phyloP scores from a whole-genome alignment of 306 rosid genomes.

The Inga leiocalycina region DNA sequence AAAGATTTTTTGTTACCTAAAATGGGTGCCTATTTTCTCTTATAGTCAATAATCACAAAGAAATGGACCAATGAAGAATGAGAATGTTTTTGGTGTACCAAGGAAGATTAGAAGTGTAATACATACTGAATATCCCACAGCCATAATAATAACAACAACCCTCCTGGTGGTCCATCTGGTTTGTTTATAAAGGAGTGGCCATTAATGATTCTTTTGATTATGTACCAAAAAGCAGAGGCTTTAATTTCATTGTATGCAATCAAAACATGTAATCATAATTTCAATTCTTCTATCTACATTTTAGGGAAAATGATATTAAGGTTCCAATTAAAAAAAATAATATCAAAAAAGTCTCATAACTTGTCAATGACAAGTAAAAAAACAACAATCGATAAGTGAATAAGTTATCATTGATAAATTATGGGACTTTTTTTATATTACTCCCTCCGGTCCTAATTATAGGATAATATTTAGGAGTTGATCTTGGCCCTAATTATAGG shows the following conservation, averaged over 20 bases:
- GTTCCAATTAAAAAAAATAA: too few relatives aligned
- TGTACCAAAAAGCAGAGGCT: conserved; percentile 36
- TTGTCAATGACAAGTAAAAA: too few relatives aligned
- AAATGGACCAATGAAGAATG: conserved; percentile 47
- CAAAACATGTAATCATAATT: conserved; percentile 3
- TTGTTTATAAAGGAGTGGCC: conserved; percentile 20
- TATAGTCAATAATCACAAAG: conserved; percentile 41
- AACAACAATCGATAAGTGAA: too few relatives aligned
- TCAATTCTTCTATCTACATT: neutral
- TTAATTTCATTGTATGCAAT: conserved; percentile 29
- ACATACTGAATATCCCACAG: conserved; percentile 37
- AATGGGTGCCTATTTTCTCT: conserved; percentile 42
- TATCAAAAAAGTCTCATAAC: too few relatives aligned
- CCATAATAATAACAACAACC: conserved; percentile 29
- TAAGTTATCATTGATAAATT: too few relatives aligned
- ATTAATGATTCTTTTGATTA: conserved; percentile 42
- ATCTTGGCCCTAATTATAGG: too few relatives aligned
- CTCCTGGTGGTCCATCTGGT: conserved; percentile 49
- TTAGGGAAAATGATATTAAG: too few relatives aligned
- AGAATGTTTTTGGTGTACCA: conserved; percentile 49
- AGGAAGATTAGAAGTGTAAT: conserved; percentile 46
- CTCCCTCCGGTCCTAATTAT: too few relatives aligned
- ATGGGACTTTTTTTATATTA: too few relatives aligned
- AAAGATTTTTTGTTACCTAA: conserved; percentile 50
- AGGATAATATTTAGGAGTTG: too few relatives aligned